Percentiles rank a stretch among this genome's conserved stretches.
phyloP scores from a whole-genome alignment of 148 eudicot species.

The Drosera capensis region DNA sequence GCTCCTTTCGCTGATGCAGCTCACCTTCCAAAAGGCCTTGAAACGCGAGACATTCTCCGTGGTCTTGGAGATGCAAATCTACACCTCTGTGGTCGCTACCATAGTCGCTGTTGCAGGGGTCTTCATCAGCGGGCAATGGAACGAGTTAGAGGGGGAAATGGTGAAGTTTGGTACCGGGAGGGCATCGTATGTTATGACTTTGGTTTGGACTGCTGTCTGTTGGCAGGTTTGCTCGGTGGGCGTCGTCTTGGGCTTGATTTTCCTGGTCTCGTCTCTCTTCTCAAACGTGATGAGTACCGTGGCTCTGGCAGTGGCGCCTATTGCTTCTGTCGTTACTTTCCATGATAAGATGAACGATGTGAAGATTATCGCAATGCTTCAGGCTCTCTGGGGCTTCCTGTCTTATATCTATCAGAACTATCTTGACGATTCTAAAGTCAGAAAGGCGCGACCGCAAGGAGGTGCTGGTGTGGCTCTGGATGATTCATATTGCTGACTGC shows the following conservation, averaged over 20 bases:
- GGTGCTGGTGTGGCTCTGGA: too few species aligned
- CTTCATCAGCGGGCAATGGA: constrained; percentile 29
- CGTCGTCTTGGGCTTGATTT: constrained; percentile 27
- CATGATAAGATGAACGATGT: constrained; percentile 24
- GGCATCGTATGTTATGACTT: constrained; percentile 21
- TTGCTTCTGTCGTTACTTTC: constrained; percentile 21
- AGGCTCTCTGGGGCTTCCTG: constrained; percentile 24
- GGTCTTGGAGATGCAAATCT: constrained; percentile 22
- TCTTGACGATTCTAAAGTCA: constrained; percentile 15
- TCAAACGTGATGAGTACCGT: constrained; percentile 25
- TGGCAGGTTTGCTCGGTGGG: constrained; percentile 29
- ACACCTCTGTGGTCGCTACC: constrained; percentile 18
- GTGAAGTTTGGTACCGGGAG: constrained; percentile 11
- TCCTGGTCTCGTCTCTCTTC: constrained; percentile 28
- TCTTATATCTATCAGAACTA: constrained; percentile 28
- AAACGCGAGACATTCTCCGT: constrained; percentile 15
- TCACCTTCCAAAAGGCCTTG: constrained; percentile 17
- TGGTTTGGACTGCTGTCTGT: constrained; percentile 18
- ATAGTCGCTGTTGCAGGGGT: constrained; percentile 12
- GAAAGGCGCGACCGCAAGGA: too few species aligned
- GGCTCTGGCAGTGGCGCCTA: constrained; percentile 15
- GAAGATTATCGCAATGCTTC: constrained; percentile 24
- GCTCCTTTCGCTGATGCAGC: constrained; percentile 23
- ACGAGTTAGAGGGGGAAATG: constrained; percentile 13
- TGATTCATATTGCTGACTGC: too few species aligned